phyloP scores from a whole-genome alignment of 2,329 filamentous ascomycete genomes.

The Sporothrix sp. region DNA sequence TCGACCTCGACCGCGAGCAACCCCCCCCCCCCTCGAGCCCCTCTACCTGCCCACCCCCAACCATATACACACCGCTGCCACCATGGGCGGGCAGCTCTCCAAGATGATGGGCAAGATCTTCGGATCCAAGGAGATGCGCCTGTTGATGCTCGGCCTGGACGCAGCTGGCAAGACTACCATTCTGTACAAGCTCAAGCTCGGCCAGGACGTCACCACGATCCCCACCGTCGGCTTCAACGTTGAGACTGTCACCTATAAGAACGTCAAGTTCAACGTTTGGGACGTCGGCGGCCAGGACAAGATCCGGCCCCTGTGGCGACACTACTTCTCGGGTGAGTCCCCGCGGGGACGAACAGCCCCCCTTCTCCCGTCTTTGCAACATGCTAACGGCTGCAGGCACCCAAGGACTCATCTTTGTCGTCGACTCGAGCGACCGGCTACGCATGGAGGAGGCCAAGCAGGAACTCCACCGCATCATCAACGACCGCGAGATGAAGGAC shows the following conservation, averaged over 20 bases:
- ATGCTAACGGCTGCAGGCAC: constrained; percentile 51
- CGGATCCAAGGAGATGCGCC: constrained; percentile 97
- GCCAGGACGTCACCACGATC: constrained; percentile 96
- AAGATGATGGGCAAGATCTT: constrained; percentile 99
- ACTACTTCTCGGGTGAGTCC: constrained; percentile 75
- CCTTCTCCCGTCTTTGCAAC: too few relatives aligned
- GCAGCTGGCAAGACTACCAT: constrained; percentile 98
- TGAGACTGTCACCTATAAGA: constrained; percentile 97
- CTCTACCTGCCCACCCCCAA: background rate
- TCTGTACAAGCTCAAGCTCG: constrained; percentile 97
- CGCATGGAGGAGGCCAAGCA: constrained; percentile 88
- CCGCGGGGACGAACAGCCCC: too few relatives aligned
- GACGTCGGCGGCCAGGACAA: constrained; percentile 98
- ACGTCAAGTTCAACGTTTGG: constrained; percentile 99
- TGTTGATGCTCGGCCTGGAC: constrained; percentile 95
- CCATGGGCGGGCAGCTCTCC: constrained; percentile 86
- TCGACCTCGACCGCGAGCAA: background rate
- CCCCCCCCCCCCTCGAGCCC: background rate
- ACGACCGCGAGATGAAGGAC: constrained; percentile 96
- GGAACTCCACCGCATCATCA: constrained; percentile 94
- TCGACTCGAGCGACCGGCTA: constrained; percentile 85
- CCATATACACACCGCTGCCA: constrained; percentile 26
- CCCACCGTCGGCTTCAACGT: constrained; percentile 99
- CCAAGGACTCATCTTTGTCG: constrained; percentile 96
- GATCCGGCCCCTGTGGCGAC: constrained; percentile 92